Conservation (phyloP, 2,329 filamentous ascomycete genomes). For the Penicillium sp. region DNA sequence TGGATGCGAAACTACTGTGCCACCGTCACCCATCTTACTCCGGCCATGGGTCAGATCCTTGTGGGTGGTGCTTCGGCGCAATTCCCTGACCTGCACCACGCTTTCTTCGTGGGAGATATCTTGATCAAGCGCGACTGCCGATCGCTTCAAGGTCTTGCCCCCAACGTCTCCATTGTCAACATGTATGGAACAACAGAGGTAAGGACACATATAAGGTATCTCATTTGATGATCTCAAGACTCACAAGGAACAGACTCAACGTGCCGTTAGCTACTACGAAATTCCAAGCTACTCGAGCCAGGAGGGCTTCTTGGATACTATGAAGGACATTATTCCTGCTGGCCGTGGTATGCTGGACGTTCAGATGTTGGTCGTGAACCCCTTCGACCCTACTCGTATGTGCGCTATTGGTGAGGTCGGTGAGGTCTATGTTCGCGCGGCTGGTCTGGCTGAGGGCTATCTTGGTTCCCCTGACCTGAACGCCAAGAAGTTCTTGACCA, state of each 20-base stretch:
- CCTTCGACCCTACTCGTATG: constrained; percentile 65
- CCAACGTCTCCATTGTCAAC: constrained; percentile 76
- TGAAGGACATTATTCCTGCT: constrained; percentile 78
- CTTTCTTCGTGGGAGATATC: constrained; percentile 91
- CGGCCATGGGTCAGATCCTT: constrained; percentile 94
- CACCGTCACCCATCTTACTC: constrained; percentile 86
- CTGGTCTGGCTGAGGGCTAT: constrained; percentile 82
- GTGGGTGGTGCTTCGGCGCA: constrained; percentile 78
- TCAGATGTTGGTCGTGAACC: constrained; percentile 81
- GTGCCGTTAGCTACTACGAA: constrained; percentile 81
- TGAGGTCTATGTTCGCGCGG: constrained; percentile 81
- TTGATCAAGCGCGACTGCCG: constrained; percentile 82
- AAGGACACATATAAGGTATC: not conserved
- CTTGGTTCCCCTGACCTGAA: constrained; percentile 65
- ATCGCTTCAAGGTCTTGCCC: constrained; percentile 73
- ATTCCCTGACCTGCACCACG: constrained; percentile 75
- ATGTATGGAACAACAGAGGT: constrained; percentile 85
- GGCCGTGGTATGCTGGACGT: constrained; percentile 87
- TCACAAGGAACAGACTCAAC: constrained; percentile 56
- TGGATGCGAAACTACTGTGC: constrained; percentile 80
- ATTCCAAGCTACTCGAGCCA: constrained; percentile 69
- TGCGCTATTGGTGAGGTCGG: constrained; percentile 82
- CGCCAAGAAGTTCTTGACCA: constrained; percentile 75
- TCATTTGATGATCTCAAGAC: not conserved
- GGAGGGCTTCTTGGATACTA: constrained; percentile 63